Evolutionary conservation across 805 yeast genomes (phyloP).

Genomic region (Pichia scutulata): DNA sequence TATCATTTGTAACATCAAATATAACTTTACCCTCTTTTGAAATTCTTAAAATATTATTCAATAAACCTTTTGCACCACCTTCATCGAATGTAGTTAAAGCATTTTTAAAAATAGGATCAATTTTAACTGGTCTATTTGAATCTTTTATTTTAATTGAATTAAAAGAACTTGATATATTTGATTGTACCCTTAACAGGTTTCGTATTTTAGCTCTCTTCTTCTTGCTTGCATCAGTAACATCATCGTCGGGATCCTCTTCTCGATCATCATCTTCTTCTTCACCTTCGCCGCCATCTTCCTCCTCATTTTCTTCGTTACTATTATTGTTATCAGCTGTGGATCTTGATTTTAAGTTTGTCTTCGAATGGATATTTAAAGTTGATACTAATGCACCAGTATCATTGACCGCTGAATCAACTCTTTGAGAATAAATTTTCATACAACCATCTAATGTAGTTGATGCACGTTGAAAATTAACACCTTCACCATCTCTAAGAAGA

Average conservation of each 20-base stretch:
- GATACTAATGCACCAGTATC: conserved; percentile 75
- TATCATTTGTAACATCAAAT: conserved; percentile 9
- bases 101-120: conserved; percentile 50
- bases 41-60: conserved; percentile 41
- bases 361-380: conserved; percentile 30
- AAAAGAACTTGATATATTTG: neutral
- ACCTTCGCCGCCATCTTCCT: conserved; percentile 17
- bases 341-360: conserved; percentile 7
- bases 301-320: conserved; percentile 9
- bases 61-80: conserved; percentile 52
- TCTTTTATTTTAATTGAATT: conserved; percentile 14
- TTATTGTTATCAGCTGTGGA: conserved; percentile 20
- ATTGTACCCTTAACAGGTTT: conserved; percentile 10
- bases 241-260: conserved; percentile 7
- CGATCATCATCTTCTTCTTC: conserved; percentile 13
- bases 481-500: conserved; percentile 64
- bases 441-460: conserved; percentile 91
- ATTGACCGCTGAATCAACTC: conserved; percentile 86
- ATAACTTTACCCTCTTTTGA: conserved; percentile 41
- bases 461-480: conserved; percentile 84
- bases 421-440: conserved; percentile 82
- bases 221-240: neutral
- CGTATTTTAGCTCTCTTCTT: neutral
- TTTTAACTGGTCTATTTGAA: conserved; percentile 41
- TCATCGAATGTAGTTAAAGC: conserved; percentile 53